phyloP scores from a whole-genome alignment of 345 rosid genomes.

The Acer negundo region DNA sequence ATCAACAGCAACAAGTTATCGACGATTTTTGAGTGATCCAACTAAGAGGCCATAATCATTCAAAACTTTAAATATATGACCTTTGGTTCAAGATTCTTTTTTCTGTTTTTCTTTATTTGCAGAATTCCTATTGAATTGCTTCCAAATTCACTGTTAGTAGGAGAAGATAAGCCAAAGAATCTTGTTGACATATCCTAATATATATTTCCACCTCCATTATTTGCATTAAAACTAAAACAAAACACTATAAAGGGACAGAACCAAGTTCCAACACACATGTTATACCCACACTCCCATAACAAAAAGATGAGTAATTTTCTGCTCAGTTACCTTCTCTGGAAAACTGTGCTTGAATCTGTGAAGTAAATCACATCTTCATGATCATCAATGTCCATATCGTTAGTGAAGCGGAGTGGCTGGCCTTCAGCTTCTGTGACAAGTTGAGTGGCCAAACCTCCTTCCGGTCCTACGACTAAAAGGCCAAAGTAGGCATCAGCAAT shows the following conservation, averaged over 20 bases:
- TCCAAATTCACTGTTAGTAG: neutral
- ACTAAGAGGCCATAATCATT: neutral
- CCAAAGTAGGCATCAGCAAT: slow-evolving; percentile 85
- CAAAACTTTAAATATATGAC: neutral
- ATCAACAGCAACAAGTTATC: neutral
- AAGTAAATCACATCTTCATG: slow-evolving; percentile 61
- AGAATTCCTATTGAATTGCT: neutral
- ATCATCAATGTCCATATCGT: slow-evolving; percentile 70
- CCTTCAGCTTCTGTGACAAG: slow-evolving; percentile 64
- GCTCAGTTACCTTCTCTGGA: slow-evolving; percentile 59
- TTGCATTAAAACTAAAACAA: neutral
- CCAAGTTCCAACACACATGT: neutral
- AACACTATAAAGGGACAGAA: neutral
- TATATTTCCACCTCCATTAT: neutral
- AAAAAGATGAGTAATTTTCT: neutral
- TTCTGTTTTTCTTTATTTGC: neutral
- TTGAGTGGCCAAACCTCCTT: slow-evolving; percentile 60
- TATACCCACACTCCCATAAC: neutral
- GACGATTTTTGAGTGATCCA: neutral
- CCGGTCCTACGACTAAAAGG: slow-evolving; percentile 59
- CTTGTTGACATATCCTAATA: neutral
- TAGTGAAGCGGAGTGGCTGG: slow-evolving; percentile 58
- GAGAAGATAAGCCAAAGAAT: neutral
- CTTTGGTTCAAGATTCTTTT: neutral
- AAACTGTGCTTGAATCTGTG: slow-evolving; percentile 62